Base-by-base conservation (phyloP, 768 basidiomycete genomes). In the Rossbeevera mucosa region DNA sequence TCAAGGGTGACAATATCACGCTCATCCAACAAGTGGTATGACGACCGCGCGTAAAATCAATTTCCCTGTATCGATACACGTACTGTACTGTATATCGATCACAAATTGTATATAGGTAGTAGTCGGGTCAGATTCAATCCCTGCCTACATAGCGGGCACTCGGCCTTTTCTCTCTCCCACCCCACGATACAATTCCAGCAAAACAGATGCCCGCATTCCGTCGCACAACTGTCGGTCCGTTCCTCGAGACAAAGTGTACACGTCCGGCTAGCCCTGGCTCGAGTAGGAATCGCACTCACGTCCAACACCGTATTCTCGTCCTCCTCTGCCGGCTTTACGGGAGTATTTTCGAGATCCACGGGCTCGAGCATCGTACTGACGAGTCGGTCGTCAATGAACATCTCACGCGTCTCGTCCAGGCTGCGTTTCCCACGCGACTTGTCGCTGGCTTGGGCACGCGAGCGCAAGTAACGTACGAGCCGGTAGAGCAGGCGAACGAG, bases 1-100 rank as follows among this genome's bases (percentile, higher is more conserved):
- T 98, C 58, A 98, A 98, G 72, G 95, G 95, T 53, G 95, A 98
- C 68, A 96, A 94, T 68, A 97, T 98, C 65, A 97, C 95, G n/a
- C 81, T 94, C 49, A 95, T 97, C 67, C 92, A 95, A 66, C 88
- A 86, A 72, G 58, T 74, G 25, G 67, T 64, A 64, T 74, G 57
- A 70, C 42, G 26, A 41, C 36, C 25, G 26, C 18, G 44, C 45
- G 26, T 52, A 65, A 57, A 62, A 64, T 16, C n/a, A 62, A 64
- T 16, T 18, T n/a, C 25, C 33, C 41, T 48, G 44, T 30, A 47
- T 40, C 47, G 51, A 51, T 55, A 29, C 33, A 40, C n/a, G n/a
- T n/a, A n/a, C n/a, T n/a, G n/a, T n/a, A n/a, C n/a, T 13, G 30
- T 44, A 44, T n/a, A 8, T 30, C 48, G 52, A 59, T 76, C 71